These are phyloP conservation scores for Carpinus viminea DNA, from an alignment of 306 rosid species.

Conservation along the genomic window DNA sequence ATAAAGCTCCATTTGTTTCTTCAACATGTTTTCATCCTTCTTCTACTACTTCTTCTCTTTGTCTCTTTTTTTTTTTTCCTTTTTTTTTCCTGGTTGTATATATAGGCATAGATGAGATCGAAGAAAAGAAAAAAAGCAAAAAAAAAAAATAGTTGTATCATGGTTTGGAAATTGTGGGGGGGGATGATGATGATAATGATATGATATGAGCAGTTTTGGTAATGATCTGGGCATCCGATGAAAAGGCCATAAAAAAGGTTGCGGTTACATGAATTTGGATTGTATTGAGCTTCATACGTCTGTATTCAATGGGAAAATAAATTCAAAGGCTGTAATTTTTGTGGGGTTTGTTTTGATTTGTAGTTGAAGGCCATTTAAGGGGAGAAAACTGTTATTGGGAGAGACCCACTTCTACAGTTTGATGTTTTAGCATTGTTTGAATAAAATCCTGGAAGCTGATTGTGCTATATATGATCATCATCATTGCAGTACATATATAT, in stretches of 20 bases:
- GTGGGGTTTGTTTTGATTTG: conserved; percentile 25
- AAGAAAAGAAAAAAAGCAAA: not conserved
- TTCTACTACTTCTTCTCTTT: conserved; percentile 8
- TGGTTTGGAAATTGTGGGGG: conserved; percentile 17
- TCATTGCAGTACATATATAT: not conserved
- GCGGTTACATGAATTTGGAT: conserved; percentile 3
- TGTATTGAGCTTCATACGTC: conserved; percentile 27
- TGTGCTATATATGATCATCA: conserved; percentile 40
- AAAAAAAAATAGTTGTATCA: conserved; percentile 13
- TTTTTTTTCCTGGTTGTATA: conserved; percentile 12
- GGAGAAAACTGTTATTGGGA: conserved; percentile 20
- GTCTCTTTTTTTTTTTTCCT: too few species aligned
- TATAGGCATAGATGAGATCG: conserved; percentile 18
- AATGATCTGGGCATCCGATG: conserved; percentile 11
- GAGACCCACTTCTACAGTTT: conserved; percentile 30
- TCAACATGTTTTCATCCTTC: not conserved
- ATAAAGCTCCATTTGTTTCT: conserved; percentile 27
- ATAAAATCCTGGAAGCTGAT: conserved; percentile 35
- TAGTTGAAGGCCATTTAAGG: conserved; percentile 24
- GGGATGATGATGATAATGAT: too few species aligned
- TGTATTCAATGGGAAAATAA: conserved; percentile 14
- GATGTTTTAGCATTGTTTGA: conserved; percentile 17
- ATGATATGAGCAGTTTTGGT: not conserved
- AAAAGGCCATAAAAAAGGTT: not conserved
- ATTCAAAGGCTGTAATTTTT: conserved; percentile 29